These are phyloP conservation scores for Fusarium sulawesiense DNA, from an alignment of 2,329 filamentous ascomycete genomes.

Conservation along the genomic window DNA sequence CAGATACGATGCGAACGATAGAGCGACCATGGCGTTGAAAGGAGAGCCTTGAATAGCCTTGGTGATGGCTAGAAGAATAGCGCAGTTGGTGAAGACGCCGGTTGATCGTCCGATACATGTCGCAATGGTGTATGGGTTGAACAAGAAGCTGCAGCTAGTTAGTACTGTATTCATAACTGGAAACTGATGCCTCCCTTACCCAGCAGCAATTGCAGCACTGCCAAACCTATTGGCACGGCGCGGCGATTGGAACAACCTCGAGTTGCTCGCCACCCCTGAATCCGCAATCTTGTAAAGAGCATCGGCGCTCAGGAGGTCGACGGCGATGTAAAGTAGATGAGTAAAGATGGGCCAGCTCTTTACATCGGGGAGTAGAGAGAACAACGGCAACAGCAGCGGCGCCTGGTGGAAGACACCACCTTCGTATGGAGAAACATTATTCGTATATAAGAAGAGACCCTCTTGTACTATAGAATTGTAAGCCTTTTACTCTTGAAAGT, in stretches of 20 bases:
- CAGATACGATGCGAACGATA: slow-evolving; percentile 89
- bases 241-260: slow-evolving; percentile 81
- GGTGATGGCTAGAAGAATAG: slow-evolving; percentile 84
- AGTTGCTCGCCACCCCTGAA: slow-evolving; percentile 80
- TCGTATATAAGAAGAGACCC: slow-evolving; percentile 93
- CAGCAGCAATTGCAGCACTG: slow-evolving; percentile 79
- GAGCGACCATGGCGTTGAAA: slow-evolving; percentile 81
- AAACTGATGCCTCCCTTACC: slow-evolving; percentile 62
- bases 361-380: slow-evolving; percentile 84
- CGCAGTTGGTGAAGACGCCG: slow-evolving; percentile 87
- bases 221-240: slow-evolving; percentile 80
- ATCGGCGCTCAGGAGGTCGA: slow-evolving; percentile 85
- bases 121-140: slow-evolving; percentile 93
- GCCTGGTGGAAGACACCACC: slow-evolving; percentile 87
- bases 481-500: not conserved
- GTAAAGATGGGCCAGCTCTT: slow-evolving; percentile 76
- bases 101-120: slow-evolving; percentile 92
- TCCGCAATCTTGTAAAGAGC: slow-evolving; percentile 83
- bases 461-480: slow-evolving; percentile 71
- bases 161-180: slow-evolving; percentile 12
- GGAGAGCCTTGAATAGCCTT: slow-evolving; percentile 81
- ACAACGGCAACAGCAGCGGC: slow-evolving; percentile 89
- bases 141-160: slow-evolving; percentile 74
- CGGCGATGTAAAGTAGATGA: slow-evolving; percentile 79
- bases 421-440: slow-evolving; percentile 97